Evolutionary conservation across 108 stramenopile genomes (phyloP).

Genomic region (Cafeteria roenbergensis): DNA sequence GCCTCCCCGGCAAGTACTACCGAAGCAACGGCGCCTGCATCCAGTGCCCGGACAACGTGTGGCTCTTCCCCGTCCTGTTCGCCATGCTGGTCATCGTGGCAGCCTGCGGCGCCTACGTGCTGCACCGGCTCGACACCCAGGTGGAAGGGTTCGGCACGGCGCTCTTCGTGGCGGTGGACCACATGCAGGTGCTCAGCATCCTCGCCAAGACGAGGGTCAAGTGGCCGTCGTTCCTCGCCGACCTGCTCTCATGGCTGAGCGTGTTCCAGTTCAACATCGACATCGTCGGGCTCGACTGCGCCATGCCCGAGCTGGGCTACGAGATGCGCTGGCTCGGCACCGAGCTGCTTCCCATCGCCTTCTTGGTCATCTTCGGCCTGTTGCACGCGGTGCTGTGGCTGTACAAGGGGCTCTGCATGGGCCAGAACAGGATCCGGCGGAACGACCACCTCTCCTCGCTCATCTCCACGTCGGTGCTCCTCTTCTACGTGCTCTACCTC

Average conservation of each 20-base stretch:
- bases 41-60: conserved; percentile 23
- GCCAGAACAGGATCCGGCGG: not conserved
- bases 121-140: conserved; percentile 5
- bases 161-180: conserved; percentile 24
- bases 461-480: not conserved
- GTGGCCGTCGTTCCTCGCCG: conserved; percentile 20
- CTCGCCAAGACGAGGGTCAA: conserved; percentile 16
- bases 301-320: conserved; percentile 15
- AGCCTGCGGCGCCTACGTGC: conserved; percentile 12
- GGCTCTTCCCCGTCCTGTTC: conserved; percentile 19
- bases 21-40: conserved; percentile 20
- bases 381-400: not conserved
- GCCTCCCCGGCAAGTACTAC: conserved; percentile 14
- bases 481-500: not conserved
- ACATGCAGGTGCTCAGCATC: conserved; percentile 26
- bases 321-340: conserved; percentile 20
- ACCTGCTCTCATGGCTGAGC: conserved; percentile 8
- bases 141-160: not conserved
- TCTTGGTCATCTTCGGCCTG: not conserved
- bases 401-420: not conserved
- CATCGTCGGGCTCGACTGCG: conserved; percentile 27
- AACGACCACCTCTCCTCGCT: not conserved
- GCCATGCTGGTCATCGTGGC: conserved; percentile 6
- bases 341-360: not conserved
- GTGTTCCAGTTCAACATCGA: conserved; percentile 32